These are phyloP conservation scores for Heimioporus sp. DNA, from an alignment of 768 basidiomycete genomes.

Conservation along the genomic window DNA sequence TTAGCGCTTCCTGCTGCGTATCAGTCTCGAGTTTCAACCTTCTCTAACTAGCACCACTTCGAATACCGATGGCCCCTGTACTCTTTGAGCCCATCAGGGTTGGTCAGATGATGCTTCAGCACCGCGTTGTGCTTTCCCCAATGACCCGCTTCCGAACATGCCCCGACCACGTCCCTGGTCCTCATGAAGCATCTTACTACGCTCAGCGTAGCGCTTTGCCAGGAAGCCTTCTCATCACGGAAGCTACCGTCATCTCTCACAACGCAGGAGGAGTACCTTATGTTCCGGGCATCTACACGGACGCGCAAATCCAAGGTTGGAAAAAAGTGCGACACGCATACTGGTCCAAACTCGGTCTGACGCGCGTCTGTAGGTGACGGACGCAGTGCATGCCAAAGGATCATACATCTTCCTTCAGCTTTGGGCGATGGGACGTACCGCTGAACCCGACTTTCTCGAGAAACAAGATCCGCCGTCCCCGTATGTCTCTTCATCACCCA, in stretches of 20 bases:
- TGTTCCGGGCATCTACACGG: conserved; percentile 23
- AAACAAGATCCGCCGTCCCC: conserved; percentile 34
- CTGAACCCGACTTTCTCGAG: conserved; percentile 32
- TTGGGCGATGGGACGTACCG: conserved; percentile 56
- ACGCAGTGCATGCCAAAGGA: conserved; percentile 52
- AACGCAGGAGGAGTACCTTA: conserved; percentile 46
- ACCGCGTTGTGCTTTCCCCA: conserved; percentile 54
- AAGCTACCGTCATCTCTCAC: conserved; percentile 51
- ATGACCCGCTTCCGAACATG: conserved; percentile 45
- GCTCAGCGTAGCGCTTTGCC: conserved; percentile 43
- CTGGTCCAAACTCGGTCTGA: not conserved
- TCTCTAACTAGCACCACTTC: too few relatives aligned
- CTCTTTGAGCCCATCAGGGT: conserved; percentile 49
- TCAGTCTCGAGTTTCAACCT: too few relatives aligned
- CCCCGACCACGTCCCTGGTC: conserved; percentile 33
- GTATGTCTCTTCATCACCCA: conserved; percentile 35
- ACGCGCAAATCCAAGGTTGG: conserved; percentile 54
- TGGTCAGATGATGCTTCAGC: conserved; percentile 40
- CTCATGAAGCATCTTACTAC: conserved; percentile 42
- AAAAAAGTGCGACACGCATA: conserved; percentile 31
- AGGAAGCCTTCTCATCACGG: conserved; percentile 49
- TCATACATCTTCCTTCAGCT: conserved; percentile 45
- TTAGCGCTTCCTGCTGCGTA: too few relatives aligned
- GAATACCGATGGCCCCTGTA: not conserved
- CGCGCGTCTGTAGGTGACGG: conserved; percentile 41